These are phyloP conservation scores for Citrullus amarus DNA, from an alignment of 306 rosid species.

Conservation along the genomic window DNA sequence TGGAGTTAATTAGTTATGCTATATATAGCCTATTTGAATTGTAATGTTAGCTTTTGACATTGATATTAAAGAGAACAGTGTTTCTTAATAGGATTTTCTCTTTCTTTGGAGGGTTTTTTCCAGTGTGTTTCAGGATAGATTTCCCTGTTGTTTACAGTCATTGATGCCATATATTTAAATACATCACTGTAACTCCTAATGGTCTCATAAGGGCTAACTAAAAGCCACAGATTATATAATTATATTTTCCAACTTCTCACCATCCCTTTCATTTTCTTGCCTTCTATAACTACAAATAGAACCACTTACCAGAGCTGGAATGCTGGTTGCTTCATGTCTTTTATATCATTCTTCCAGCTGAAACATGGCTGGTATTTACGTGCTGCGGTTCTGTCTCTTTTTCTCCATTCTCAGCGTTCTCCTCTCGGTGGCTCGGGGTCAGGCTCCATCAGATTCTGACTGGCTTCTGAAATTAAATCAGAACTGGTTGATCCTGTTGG, in stretches of 20 bases:
- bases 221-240: slow-evolving; percentile 14
- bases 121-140: neutral
- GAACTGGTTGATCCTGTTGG: slow-evolving; percentile 46
- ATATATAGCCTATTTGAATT: neutral
- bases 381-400: slow-evolving; percentile 31
- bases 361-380: slow-evolving; percentile 37
- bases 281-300: slow-evolving; percentile 11
- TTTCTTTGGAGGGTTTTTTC: neutral
- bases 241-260: slow-evolving; percentile 16
- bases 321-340: slow-evolving; percentile 13
- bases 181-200: neutral
- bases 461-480: slow-evolving; percentile 67
- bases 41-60: neutral
- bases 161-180: neutral
- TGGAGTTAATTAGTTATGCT: neutral
- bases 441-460: slow-evolving; percentile 31
- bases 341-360: slow-evolving; percentile 24
- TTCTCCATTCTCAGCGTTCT: slow-evolving; percentile 21
- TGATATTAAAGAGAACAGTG: neutral
- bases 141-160: neutral
- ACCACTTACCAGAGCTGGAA: neutral
- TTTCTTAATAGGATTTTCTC: neutral
- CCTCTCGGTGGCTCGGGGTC: slow-evolving; percentile 29
- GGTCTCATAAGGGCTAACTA: slow-evolving; percentile 12
- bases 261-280: slow-evolving; percentile 15